Percentiles rank a stretch among this genome's conserved stretches.
Conservation (phyloP, 75 land plant genomes). For the Sequoia sempervirens region DNA sequence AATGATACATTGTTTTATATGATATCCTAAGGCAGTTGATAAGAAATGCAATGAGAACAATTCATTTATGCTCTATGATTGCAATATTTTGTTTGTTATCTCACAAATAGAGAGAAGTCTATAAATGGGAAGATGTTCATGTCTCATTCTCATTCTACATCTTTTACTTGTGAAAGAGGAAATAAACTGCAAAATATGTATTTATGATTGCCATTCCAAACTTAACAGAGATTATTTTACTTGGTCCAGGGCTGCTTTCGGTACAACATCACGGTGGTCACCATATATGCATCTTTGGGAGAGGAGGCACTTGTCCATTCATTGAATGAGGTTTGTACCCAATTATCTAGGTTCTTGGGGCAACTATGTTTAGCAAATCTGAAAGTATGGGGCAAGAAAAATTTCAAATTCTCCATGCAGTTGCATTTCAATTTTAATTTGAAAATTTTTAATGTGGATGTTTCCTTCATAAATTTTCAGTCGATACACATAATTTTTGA, state of each 20-base stretch:
- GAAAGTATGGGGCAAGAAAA: background rate
- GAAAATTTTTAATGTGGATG: background rate
- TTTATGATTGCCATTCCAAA: background rate
- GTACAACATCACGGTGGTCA: constrained; percentile 69
- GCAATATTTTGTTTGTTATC: background rate
- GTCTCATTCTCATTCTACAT: background rate
- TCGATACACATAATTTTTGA: background rate
- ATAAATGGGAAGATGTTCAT: background rate
- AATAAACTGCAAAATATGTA: background rate
- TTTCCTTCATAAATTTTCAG: background rate
- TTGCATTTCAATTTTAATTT: background rate
- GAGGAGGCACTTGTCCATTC: constrained; percentile 89
- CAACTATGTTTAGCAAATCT: background rate
- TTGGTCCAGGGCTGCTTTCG: constrained; percentile 63
- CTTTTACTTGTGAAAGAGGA: background rate
- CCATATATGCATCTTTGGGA: constrained; percentile 87
- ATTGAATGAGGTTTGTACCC: constrained; percentile 68
- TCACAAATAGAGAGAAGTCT: background rate
- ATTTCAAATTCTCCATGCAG: background rate
- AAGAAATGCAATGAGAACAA: background rate
- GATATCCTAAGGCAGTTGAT: background rate
- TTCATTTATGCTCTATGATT: background rate
- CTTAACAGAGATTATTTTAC: background rate
- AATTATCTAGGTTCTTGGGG: background rate
- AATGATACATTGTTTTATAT: background rate